A percentile compares a stretch with the other conserved stretches of the same genome.
These are phyloP conservation scores for Starmerella lactis-condensi DNA, from an alignment of 805 yeast genomes.

Conservation along the genomic window DNA sequence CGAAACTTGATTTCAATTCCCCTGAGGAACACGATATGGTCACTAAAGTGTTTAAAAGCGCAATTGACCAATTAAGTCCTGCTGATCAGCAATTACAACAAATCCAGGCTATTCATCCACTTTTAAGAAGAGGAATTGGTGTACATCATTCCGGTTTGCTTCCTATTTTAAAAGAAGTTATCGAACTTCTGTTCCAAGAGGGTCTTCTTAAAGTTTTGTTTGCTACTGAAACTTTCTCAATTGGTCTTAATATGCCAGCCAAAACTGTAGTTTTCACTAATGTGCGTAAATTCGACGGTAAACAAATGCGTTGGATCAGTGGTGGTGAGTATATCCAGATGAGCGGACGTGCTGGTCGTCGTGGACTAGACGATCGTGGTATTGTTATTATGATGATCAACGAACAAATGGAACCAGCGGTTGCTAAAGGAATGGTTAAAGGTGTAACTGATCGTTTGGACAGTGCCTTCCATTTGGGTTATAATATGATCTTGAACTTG, in stretches of 20 bases:
- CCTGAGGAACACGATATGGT: slow-evolving; percentile 87
- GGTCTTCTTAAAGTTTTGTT: slow-evolving; percentile 85
- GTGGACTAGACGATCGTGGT: slow-evolving; percentile 98
- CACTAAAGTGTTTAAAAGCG: slow-evolving; percentile 76
- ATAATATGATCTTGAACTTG: slow-evolving; percentile 86
- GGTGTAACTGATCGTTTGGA: slow-evolving; percentile 97
- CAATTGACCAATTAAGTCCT: slow-evolving; percentile 72
- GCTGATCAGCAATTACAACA: slow-evolving; percentile 86
- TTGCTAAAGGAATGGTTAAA: slow-evolving; percentile 97
- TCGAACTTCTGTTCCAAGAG: slow-evolving; percentile 91
- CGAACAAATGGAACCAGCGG: slow-evolving; percentile 98
- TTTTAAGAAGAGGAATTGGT: slow-evolving; percentile 88
- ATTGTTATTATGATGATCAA: slow-evolving; percentile 98
- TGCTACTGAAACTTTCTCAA: slow-evolving; percentile 96
- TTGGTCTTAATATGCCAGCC: slow-evolving; percentile 98
- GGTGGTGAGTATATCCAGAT: slow-evolving; percentile 99
- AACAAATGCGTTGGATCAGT: slow-evolving; percentile 93
- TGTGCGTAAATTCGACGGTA: slow-evolving; percentile 97
- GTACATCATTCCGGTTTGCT: slow-evolving; percentile 93
- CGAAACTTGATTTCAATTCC: slow-evolving; percentile 81
- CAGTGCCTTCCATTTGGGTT: slow-evolving; percentile 93
- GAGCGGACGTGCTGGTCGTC: slow-evolving; percentile 99
- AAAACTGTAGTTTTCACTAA: slow-evolving; percentile 95
- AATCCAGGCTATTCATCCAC: slow-evolving; percentile 75
- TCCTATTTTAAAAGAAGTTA: slow-evolving; percentile 85